Conservation (phyloP, 2,329 filamentous ascomycete genomes). For the Chrysoporthe deuterocubensis region DNA sequence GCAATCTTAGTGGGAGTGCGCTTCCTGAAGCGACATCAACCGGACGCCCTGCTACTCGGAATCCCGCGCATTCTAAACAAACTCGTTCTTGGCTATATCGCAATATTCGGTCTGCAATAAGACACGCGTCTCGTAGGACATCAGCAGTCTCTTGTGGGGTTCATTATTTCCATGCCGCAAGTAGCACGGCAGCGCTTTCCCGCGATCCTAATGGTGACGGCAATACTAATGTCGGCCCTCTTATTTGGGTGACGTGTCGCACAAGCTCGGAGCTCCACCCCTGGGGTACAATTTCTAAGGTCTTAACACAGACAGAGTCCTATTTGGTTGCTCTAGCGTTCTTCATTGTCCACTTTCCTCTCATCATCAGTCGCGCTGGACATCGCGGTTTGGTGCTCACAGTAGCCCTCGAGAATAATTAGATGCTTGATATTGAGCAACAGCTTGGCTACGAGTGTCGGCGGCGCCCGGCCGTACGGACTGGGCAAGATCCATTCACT, state of each 20-base stretch:
- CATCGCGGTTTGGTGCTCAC: constrained; percentile 45
- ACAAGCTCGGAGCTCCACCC: constrained; percentile 43
- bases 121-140: constrained; percentile 54
- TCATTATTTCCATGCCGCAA: constrained; percentile 63
- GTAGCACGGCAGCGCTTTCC: constrained; percentile 65
- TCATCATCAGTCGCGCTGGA: constrained; percentile 52
- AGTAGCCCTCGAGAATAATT: constrained; percentile 64
- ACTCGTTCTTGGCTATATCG: constrained; percentile 57
- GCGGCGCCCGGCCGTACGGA: constrained; percentile 59
- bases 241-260: too few species aligned
- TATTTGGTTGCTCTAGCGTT: constrained; percentile 42
- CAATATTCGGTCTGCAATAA: constrained; percentile 56
- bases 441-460: constrained; percentile 60
- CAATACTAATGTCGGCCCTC: constrained; percentile 36
- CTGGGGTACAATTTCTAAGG: constrained; percentile 37
- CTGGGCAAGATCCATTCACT: constrained; percentile 54
- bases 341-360: constrained; percentile 50
- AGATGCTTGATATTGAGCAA: constrained; percentile 71
- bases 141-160: constrained; percentile 61
- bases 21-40: neutral
- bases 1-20: too few species aligned
- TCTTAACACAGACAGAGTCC: constrained; percentile 36
- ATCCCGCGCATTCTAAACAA: constrained; percentile 49
- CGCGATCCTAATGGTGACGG: constrained; percentile 61
- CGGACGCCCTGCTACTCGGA: neutral